Base-by-base conservation (phyloP, 805 yeast genomes). In the Candida suzukii region DNA sequence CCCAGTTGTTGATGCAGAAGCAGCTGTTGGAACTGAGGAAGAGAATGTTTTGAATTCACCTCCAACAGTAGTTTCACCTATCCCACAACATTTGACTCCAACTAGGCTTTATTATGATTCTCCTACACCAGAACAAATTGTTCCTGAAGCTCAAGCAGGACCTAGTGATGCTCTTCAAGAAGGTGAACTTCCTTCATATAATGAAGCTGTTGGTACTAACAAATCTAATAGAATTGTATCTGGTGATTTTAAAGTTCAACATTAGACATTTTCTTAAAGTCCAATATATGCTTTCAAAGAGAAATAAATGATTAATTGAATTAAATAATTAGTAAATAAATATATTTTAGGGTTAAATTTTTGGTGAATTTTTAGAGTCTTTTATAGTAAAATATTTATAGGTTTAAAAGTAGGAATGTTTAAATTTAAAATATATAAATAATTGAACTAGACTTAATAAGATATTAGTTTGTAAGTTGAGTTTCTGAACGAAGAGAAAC, bases 381-480 rank as follows among this genome's bases (percentile, higher is more conserved):
- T n/a, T n/a, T n/a, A n/a, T n/a, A n/a, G n/a, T n/a, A n/a, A n/a
- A n/a, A n/a, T n/a, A n/a, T n/a, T n/a, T n/a, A n/a, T n/a, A n/a
- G n/a, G n/a, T n/a, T n/a, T n/a, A n/a, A n/a, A n/a, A n/a, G n/a
- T n/a, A n/a, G n/a, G n/a, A n/a, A n/a, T n/a, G n/a, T n/a, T n/a
- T n/a, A n/a, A n/a, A n/a, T n/a, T n/a, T n/a, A n/a, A n/a, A n/a
- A n/a, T n/a, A n/a, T n/a, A n/a, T n/a, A n/a, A n/a, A n/a, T n/a
- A n/a, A n/a, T n/a, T n/a, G n/a, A n/a, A n/a, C n/a, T n/a, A n/a
- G n/a, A n/a, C n/a, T n/a, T n/a, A n/a, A n/a, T n/a, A n/a, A n/a
- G n/a, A n/a, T n/a, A n/a, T n/a, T n/a, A 64, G 35, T 60, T 60
- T 19, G 58, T 54, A 8, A 60, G 37, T 40, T 64, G 68, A 14